Evolutionary conservation across 106 monocot species (phyloP).

Genomic region (Narthecium ossifragum): DNA sequence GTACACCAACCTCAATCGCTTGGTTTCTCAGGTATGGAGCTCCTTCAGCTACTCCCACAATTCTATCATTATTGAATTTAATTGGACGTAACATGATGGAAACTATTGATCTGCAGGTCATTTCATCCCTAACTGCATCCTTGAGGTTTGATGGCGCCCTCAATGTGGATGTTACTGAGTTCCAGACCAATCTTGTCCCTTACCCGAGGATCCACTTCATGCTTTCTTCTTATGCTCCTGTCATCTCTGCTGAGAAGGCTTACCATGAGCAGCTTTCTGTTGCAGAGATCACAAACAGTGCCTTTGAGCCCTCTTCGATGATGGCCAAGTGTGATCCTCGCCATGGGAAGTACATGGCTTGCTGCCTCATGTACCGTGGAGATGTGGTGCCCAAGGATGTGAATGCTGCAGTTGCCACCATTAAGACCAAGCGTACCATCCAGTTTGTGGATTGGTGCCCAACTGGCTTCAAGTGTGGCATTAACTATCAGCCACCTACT

Average conservation of each 20-base stretch:
- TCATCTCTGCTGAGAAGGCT: conserved; percentile 3
- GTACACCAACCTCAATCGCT: conserved; percentile 40
- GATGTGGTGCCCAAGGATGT: conserved; percentile 40
- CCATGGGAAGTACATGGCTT: conserved; percentile 4
- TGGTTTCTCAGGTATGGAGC: conserved; percentile 14
- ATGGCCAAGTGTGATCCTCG: conserved; percentile 3
- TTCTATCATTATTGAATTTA: not conserved
- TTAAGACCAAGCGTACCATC: conserved; percentile 43
- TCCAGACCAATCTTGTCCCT: conserved; percentile 4
- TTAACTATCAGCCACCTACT: conserved; percentile 42
- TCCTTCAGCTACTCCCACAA: not conserved
- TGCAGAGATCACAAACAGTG: conserved; percentile 8
- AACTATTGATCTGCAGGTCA: not conserved
- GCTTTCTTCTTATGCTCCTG: conserved; percentile 5
- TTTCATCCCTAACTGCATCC: not conserved
- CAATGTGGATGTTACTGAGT: conserved; percentile 6
- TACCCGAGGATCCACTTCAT: conserved; percentile 12
- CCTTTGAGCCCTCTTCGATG: conserved; percentile 2
- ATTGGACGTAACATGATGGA: too few species aligned
- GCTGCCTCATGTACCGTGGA: conserved; percentile 29
- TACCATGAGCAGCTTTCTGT: conserved; percentile 3
- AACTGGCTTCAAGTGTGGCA: conserved; percentile 40
- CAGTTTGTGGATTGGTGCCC: conserved; percentile 44
- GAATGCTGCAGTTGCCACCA: conserved; percentile 38
- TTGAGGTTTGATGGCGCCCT: conserved; percentile 3